phyloP scores from a whole-genome alignment of 306 rosid species.

The Luffa acutangula region DNA sequence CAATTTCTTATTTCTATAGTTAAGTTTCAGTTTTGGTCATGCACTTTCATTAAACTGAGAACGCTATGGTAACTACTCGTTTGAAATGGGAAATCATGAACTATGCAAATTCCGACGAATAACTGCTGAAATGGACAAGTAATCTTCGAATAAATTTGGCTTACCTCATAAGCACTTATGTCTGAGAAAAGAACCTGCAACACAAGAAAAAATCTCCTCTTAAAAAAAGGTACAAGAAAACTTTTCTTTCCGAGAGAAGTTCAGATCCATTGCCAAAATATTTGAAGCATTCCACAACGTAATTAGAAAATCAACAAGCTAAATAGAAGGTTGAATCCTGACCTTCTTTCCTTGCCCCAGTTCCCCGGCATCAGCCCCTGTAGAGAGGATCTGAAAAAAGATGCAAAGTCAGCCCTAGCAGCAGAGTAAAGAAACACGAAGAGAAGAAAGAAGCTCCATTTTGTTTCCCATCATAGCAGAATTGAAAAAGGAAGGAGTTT shows the following conservation, averaged over 20 bases:
- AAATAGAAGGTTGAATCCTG: background rate
- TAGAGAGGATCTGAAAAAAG: constrained; percentile 54
- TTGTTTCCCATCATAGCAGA: background rate
- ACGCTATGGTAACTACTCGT: background rate
- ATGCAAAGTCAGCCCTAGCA: background rate
- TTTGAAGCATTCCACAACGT: background rate
- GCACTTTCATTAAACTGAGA: background rate
- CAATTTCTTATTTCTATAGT: background rate
- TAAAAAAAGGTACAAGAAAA: background rate
- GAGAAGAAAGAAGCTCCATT: background rate
- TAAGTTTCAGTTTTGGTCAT: background rate
- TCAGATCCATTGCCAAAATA: background rate
- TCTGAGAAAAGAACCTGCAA: constrained; percentile 90
- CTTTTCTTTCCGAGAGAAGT: background rate
- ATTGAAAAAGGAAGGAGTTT: background rate
- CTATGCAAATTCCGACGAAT: background rate
- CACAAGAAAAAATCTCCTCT: constrained; percentile 4
- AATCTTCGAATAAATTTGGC: constrained; percentile 1
- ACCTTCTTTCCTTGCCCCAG: constrained; percentile 76
- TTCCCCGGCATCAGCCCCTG: constrained; percentile 68
- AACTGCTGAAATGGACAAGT: background rate
- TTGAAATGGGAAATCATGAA: background rate
- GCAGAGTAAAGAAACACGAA: background rate
- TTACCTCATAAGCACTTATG: constrained; percentile 79
- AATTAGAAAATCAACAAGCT: background rate